Evolutionary conservation across 192 early-diverging fungal species (phyloP).

Genomic region (Entomortierella parvispora): DNA sequence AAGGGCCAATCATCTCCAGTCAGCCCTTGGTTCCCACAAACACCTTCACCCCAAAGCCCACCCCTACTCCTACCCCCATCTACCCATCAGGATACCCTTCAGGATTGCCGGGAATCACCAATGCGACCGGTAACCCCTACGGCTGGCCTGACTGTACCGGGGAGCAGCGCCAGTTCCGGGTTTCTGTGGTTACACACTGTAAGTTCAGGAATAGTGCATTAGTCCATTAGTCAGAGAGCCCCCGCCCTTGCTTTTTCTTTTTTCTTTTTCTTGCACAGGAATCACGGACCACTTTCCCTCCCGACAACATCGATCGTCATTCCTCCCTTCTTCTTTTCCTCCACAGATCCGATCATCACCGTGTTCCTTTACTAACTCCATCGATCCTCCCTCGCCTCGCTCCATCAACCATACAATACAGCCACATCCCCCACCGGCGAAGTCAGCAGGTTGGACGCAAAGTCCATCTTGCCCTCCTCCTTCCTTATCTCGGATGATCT

Average conservation of each 20-base stretch:
- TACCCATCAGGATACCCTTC: neutral
- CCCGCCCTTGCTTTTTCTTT: neutral
- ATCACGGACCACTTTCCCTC: neutral
- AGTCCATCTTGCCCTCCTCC: neutral
- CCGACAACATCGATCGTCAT: no score
- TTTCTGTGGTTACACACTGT: constrained; percentile 31
- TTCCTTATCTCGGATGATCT: constrained; percentile 15
- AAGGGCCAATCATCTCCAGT: no score
- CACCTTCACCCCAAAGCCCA: neutral
- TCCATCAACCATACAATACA: neutral
- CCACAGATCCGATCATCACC: no score
- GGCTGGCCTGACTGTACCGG: constrained; percentile 12
- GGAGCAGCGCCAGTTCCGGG: constrained; percentile 2
- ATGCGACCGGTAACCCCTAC: neutral
- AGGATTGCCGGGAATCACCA: neutral
- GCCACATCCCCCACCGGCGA: constrained; percentile 1
- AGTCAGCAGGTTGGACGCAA: constrained; percentile 19
- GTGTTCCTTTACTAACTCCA: neutral
- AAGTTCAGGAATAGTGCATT: neutral
- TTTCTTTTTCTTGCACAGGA: neutral
- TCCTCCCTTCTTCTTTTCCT: neutral
- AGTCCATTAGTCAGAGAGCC: no score
- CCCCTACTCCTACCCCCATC: neutral
- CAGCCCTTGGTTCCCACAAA: no score
- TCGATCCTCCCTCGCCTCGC: no score